Conservation (phyloP, 768 basidiomycete genomes). For the Paxillus ammoniavirescens region DNA sequence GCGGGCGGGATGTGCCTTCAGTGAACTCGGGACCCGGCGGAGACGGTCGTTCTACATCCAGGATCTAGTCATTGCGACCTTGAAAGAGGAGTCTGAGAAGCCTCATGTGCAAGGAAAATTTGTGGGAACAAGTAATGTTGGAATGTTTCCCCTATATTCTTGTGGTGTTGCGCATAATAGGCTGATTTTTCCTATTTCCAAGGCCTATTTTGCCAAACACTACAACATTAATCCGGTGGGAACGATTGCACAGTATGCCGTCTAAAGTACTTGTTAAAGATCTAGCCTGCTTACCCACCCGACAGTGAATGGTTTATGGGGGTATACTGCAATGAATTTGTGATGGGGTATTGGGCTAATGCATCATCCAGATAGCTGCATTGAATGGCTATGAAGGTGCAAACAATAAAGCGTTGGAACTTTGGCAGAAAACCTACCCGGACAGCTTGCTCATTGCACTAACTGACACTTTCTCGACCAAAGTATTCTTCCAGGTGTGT, state of each 20-base stretch:
- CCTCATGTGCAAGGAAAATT: conserved; percentile 45
- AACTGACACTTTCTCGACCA: conserved; percentile 93
- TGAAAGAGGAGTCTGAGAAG: conserved; percentile 64
- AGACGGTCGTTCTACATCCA: conserved; percentile 74
- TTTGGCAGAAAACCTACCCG: conserved; percentile 82
- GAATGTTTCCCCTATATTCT: conserved; percentile 15
- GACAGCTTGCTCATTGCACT: conserved; percentile 67
- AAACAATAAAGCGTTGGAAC: conserved; percentile 70
- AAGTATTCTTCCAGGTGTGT: conserved; percentile 75
- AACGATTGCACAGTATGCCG: conserved; percentile 80
- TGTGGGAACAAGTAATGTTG: conserved; percentile 85
- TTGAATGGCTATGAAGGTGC: conserved; percentile 77
- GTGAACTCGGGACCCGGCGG: conserved; percentile 86
- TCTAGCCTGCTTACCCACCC: conserved; percentile 3
- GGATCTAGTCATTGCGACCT: conserved; percentile 67
- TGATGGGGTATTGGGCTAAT: background rate
- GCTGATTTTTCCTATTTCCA: background rate
- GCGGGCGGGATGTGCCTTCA: conserved; percentile 64
- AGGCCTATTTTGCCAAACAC: conserved; percentile 86
- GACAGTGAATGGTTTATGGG: conserved; percentile 90
- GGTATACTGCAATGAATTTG: conserved; percentile 37
- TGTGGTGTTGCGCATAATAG: background rate
- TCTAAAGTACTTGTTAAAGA: background rate
- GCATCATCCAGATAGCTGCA: conserved; percentile 64
- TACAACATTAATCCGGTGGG: conserved; percentile 67